Evolutionary conservation across 768 basidiomycete species (phyloP).

Genomic region (Paxillus rubicundulus): DNA sequence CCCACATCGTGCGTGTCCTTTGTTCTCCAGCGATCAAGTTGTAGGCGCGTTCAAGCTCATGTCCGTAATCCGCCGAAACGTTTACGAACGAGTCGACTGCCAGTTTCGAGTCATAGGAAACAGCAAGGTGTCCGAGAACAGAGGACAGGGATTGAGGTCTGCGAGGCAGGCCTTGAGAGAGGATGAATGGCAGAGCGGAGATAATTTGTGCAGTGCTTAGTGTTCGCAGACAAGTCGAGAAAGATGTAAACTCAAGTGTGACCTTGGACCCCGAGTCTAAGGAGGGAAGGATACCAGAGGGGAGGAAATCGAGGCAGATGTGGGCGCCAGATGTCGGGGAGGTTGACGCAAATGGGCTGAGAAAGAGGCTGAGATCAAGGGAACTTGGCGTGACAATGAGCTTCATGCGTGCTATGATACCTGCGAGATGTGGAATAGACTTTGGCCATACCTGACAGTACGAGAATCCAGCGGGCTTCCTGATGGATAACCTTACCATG

Average conservation of each 20-base stretch:
- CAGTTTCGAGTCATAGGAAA: constrained; percentile 19
- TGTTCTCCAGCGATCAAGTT: constrained; percentile 9
- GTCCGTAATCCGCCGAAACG: constrained; percentile 36
- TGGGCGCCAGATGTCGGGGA: constrained; percentile 5
- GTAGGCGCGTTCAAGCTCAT: constrained; percentile 9
- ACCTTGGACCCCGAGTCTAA: constrained; percentile 16
- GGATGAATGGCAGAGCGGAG: constrained; percentile 44
- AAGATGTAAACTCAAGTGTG: constrained; percentile 38
- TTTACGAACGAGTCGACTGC: constrained; percentile 38
- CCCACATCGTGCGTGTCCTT: constrained; percentile 10
- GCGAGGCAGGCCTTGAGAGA: constrained; percentile 32
- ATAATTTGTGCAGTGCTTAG: constrained; percentile 39
- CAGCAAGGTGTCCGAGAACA: constrained; percentile 36
- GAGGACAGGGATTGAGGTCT: constrained; percentile 37
- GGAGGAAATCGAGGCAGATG: constrained; percentile 24
- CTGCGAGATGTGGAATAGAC: background rate
- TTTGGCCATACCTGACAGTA: background rate
- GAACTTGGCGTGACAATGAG: background rate
- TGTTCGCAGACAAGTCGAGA: constrained; percentile 34
- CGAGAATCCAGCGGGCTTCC: background rate
- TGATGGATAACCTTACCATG: background rate
- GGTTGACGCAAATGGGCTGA: constrained; percentile 5
- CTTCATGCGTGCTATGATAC: background rate
- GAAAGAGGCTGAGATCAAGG: constrained; percentile 13
- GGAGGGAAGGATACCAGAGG: constrained; percentile 10